A percentile compares a stretch with the other conserved stretches of the same genome.
Evolutionary conservation across 768 basidiomycete species (phyloP).

Genomic region (Podaxis mareebaensis): DNA sequence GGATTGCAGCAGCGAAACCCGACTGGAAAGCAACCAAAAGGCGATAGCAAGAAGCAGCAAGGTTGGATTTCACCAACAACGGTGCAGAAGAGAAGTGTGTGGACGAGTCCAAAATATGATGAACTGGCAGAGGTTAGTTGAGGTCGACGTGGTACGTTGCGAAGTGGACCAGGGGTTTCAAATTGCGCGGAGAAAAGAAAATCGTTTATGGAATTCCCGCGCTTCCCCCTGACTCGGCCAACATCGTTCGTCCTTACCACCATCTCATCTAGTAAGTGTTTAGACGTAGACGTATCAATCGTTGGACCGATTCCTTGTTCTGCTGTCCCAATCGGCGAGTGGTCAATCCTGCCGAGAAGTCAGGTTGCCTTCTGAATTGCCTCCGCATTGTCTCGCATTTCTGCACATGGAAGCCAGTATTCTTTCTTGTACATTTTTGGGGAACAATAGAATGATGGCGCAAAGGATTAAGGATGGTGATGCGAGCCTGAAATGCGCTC

Average conservation of each 20-base stretch:
- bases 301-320: neutral
- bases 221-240: slow-evolving; percentile 14
- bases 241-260: neutral
- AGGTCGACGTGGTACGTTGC: slow-evolving; percentile 14
- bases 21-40: slow-evolving; percentile 21
- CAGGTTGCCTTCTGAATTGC: neutral
- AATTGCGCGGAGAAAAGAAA: slow-evolving; percentile 8
- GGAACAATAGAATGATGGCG: slow-evolving; percentile 23
- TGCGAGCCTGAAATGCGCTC: neutral
- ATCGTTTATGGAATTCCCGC: slow-evolving; percentile 15
- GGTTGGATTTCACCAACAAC: slow-evolving; percentile 20
- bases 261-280: neutral
- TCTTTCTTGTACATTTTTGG: slow-evolving; percentile 11
- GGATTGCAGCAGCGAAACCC: slow-evolving; percentile 19
- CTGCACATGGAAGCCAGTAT: neutral
- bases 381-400: neutral
- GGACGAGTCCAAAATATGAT: slow-evolving; percentile 34
- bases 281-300: neutral
- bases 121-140: slow-evolving; percentile 24
- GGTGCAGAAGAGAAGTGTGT: neutral
- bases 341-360: neutral
- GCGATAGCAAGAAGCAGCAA: slow-evolving; percentile 29
- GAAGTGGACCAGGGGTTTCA: slow-evolving; percentile 6
- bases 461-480: slow-evolving; percentile 15
- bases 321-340: neutral